Evolutionary conservation across 2,329 filamentous ascomycete species (phyloP).

Genomic region (Aureobasidium sp.): DNA sequence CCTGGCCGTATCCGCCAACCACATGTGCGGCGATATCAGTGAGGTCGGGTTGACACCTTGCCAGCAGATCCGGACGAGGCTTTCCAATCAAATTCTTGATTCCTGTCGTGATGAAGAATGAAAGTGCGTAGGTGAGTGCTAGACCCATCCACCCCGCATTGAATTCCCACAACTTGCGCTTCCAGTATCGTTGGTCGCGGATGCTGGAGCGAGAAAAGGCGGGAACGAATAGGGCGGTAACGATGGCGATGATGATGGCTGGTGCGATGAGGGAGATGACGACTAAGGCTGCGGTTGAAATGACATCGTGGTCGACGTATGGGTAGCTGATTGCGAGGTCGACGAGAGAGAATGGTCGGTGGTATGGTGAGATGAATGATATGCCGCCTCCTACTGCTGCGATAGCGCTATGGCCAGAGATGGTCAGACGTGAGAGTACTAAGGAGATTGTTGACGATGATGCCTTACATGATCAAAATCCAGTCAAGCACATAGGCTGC

Average conservation of each 20-base stretch:
- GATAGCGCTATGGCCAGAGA: slow-evolving; percentile 18
- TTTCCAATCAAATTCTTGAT: slow-evolving; percentile 71
- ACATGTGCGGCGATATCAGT: slow-evolving; percentile 49
- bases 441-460: background rate
- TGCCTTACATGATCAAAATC: slow-evolving; percentile 55
- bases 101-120: slow-evolving; percentile 76
- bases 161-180: slow-evolving; percentile 82
- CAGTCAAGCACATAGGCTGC: slow-evolving; percentile 68
- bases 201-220: slow-evolving; percentile 39
- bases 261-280: slow-evolving; percentile 60
- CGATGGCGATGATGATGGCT: slow-evolving; percentile 58
- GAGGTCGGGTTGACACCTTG: slow-evolving; percentile 70
- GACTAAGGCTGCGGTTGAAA: slow-evolving; percentile 59
- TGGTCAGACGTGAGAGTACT: background rate
- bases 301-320: slow-evolving; percentile 61
- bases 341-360: slow-evolving; percentile 62
- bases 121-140: slow-evolving; percentile 60
- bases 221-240: slow-evolving; percentile 57
- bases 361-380: slow-evolving; percentile 55
- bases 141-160: slow-evolving; percentile 77
- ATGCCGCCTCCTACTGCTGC: slow-evolving; percentile 41
- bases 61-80: slow-evolving; percentile 57
- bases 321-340: slow-evolving; percentile 78
- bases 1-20: slow-evolving; percentile 54
- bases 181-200: slow-evolving; percentile 61